Base-by-base conservation (phyloP, 345 rosid species). In the Citrus sp. region DNA sequence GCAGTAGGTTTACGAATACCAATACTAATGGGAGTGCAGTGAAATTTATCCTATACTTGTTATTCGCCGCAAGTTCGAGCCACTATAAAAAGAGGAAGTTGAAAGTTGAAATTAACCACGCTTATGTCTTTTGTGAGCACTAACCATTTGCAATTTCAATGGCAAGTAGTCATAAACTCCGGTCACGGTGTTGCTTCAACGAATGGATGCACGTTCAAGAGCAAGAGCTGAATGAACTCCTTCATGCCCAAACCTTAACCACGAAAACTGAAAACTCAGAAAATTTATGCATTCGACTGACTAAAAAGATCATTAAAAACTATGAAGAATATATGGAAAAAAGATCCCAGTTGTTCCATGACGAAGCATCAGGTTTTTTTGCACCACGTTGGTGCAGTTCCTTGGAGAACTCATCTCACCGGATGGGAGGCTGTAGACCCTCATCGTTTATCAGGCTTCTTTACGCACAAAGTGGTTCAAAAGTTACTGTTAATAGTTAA, bases 401-500 rank as follows among this genome's bases (percentile, higher is more conserved):
- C 55, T 35, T 85, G 25, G 90, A 86, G 84, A 86, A 86, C 59
- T 84, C 89, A 51, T 62, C 84, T 25, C 66, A 85, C 30, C 85
- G 91, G 87, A 65, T 87, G 25, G 89, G 80, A 5, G 91, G 90
- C 0, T 90, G 89, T 78, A 77, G 90, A 37, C 91, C 92, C 38
- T 78, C 92, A 2, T 79, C 79, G 21, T 84, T 55, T 75, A 37
- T 88, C 51, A 77, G 89, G 42, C 76, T 88, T 25, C n/a, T 86
- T 1, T 87, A 85, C 38, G 79, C 80, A 21, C 73, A 77, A 0
- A 78, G 79, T 9, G 85, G 89, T 32, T 75, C 84, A 4, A 54
- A 84, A 1, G 35, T 79, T 30, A 30, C 32, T 30, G 32, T 40
- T 40, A 9, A 40, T 40, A 40, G 13, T 40, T 40, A 40, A 38